Conservation (phyloP, 441 rosid species). For the Euphorbia corollata region DNA sequence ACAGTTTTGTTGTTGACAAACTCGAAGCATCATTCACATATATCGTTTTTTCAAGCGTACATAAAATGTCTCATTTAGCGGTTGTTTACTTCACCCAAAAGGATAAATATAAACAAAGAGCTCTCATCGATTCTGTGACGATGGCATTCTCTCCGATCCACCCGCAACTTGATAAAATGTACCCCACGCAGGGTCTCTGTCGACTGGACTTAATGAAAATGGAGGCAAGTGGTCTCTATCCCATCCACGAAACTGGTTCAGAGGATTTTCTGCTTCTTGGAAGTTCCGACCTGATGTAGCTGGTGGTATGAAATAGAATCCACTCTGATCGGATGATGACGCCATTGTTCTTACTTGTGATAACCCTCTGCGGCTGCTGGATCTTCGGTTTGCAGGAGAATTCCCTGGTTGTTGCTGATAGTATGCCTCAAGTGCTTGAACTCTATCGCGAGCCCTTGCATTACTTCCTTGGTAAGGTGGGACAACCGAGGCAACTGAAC, state of each 20-base stretch:
- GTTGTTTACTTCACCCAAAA: conserved; percentile 33
- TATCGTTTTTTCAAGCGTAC: conserved; percentile 41
- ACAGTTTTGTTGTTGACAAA: conserved; percentile 28
- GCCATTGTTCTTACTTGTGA: conserved; percentile 52
- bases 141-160: conserved; percentile 52
- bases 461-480: conserved; percentile 88
- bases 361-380: conserved; percentile 47
- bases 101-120: conserved; percentile 19
- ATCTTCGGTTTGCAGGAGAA: conserved; percentile 47
- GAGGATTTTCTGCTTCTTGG: conserved; percentile 48
- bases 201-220: conserved; percentile 51
- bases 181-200: conserved; percentile 60
- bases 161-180: conserved; percentile 47
- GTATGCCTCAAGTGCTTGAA: conserved; percentile 88
- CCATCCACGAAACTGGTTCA: conserved; percentile 50
- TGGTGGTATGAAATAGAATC: conserved; percentile 59
- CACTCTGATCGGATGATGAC: conserved; percentile 68
- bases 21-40: conserved; percentile 25
- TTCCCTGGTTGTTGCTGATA: conserved; percentile 71
- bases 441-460: conserved; percentile 67
- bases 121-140: conserved; percentile 49
- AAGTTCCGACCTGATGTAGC: conserved; percentile 43
- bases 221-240: conserved; percentile 65
- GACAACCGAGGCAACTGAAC: conserved; percentile 58
- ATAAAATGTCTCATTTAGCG: conserved; percentile 24